Percentiles rank a stretch among this genome's conserved stretches.
Conservation (phyloP, 2,329 filamentous ascomycete genomes). For the Fusarium sarcochroum region DNA sequence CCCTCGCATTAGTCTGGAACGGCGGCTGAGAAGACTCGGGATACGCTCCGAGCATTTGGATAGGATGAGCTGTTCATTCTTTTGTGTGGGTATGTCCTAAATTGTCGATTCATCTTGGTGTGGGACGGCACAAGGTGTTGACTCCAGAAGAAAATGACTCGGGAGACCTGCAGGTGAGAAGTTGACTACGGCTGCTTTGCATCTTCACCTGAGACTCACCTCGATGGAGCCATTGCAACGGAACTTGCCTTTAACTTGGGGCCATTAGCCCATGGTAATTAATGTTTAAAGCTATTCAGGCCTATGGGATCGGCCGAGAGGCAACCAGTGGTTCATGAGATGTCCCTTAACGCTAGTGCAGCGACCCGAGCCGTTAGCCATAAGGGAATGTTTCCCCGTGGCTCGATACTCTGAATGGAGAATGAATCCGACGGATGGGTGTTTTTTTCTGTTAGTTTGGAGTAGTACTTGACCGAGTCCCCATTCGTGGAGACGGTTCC, state of each 20-base stretch:
- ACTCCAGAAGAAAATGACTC: neutral
- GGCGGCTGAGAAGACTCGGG: neutral
- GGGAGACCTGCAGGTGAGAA: neutral
- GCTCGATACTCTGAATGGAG: neutral
- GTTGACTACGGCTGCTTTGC: neutral
- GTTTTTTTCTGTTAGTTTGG: neutral
- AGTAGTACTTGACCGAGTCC: neutral
- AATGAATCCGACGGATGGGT: neutral
- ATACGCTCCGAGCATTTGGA: neutral
- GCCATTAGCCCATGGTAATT: neutral
- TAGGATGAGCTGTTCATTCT: neutral
- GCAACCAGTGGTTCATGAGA: neutral
- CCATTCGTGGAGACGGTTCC: constrained; percentile 3
- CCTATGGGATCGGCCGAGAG: neutral
- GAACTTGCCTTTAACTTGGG: neutral
- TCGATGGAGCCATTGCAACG: neutral
- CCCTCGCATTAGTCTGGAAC: constrained; percentile 17
- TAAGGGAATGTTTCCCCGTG: constrained; percentile 1
- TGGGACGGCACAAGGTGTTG: neutral
- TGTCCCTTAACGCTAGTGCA: constrained; percentile 20
- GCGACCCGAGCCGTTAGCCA: constrained; percentile 39
- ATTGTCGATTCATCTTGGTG: constrained; percentile 15
- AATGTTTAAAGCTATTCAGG: neutral
- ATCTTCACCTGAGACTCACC: neutral
- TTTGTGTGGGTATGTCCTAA: constrained; percentile 5